Percentiles rank a stretch among this genome's conserved stretches.
These are phyloP conservation scores for Suaeda aralocaspica DNA, from an alignment of 148 eudicot genomes.

Conservation along the genomic window DNA sequence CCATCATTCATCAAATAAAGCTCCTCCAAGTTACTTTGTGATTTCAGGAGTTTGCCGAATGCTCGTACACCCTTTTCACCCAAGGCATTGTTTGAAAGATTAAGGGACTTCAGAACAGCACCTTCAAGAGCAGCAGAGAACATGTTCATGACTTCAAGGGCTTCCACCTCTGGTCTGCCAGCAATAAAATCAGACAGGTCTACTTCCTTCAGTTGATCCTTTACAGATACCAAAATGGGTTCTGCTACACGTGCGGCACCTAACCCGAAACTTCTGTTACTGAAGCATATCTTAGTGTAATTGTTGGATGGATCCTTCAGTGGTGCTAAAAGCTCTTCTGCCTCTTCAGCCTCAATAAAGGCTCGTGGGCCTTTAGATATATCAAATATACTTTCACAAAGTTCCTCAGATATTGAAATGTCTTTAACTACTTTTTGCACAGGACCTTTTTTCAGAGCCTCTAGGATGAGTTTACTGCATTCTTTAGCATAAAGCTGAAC, in stretches of 20 bases:
- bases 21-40: slow-evolving; percentile 64
- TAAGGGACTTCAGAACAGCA: slow-evolving; percentile 41
- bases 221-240: slow-evolving; percentile 49
- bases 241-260: slow-evolving; percentile 63
- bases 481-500: slow-evolving; percentile 86
- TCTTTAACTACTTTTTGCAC: slow-evolving; percentile 32
- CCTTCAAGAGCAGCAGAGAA: slow-evolving; percentile 63
- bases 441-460: slow-evolving; percentile 65
- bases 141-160: slow-evolving; percentile 69
- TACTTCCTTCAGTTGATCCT: slow-evolving; percentile 54
- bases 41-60: slow-evolving; percentile 51
- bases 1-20: slow-evolving; percentile 71
- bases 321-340: slow-evolving; percentile 51
- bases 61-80: slow-evolving; percentile 85
- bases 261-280: slow-evolving; percentile 69
- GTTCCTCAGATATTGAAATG: slow-evolving; percentile 16
- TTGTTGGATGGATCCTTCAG: slow-evolving; percentile 44
- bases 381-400: slow-evolving; percentile 46
- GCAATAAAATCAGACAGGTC: slow-evolving; percentile 75
- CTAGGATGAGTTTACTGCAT: slow-evolving; percentile 68
- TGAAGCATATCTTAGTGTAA: slow-evolving; percentile 62
- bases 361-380: slow-evolving; percentile 57
- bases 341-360: slow-evolving; percentile 58
- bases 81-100: slow-evolving; percentile 70
- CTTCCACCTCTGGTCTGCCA: slow-evolving; percentile 71